A percentile compares a stretch with the other conserved stretches of the same genome.
Conservation (phyloP, 257 asterid genomes). For the Solanum virginianum region DNA sequence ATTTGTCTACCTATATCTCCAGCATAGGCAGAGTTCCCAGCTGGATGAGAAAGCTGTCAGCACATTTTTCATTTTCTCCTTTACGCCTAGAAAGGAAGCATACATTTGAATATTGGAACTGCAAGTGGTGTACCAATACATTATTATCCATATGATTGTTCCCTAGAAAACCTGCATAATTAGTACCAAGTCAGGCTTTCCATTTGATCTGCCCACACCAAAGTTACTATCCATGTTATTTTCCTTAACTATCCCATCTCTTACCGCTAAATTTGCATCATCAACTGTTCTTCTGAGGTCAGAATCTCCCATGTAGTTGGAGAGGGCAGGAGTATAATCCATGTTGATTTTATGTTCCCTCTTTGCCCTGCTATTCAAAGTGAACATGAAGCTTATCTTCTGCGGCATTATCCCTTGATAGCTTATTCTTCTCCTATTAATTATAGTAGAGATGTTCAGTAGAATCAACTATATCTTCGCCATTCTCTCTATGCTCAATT, state of each 20-base stretch:
- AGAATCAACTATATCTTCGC: slow-evolving; percentile 14
- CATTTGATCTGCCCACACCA: slow-evolving; percentile 11
- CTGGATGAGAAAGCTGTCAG: slow-evolving; percentile 1
- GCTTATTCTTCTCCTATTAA: slow-evolving; percentile 22
- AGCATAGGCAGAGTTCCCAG: slow-evolving; percentile 5
- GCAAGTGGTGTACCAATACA: not conserved
- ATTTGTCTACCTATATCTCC: slow-evolving; percentile 10
- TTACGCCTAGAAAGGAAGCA: not conserved
- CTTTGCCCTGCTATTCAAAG: slow-evolving; percentile 9
- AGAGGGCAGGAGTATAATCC: not conserved
- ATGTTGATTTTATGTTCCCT: slow-evolving; percentile 10
- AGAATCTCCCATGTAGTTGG: not conserved
- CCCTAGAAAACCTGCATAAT: slow-evolving; percentile 7
- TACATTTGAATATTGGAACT: not conserved
- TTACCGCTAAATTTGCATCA: slow-evolving; percentile 10
- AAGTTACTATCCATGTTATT: slow-evolving; percentile 10
- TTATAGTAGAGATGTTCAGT: not conserved
- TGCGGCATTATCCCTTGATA: slow-evolving; percentile 8
- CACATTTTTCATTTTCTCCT: slow-evolving; percentile 6
- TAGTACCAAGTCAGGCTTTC: slow-evolving; percentile 9
- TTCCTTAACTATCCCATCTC: slow-evolving; percentile 13
- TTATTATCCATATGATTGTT: slow-evolving; percentile 13
- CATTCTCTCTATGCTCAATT: slow-evolving; percentile 12
- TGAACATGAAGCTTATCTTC: slow-evolving; percentile 7
- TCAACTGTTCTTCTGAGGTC: slow-evolving; percentile 12